These are phyloP conservation scores for Lentinula sp. DNA, from an alignment of 768 basidiomycete genomes.

Conservation along the genomic window DNA sequence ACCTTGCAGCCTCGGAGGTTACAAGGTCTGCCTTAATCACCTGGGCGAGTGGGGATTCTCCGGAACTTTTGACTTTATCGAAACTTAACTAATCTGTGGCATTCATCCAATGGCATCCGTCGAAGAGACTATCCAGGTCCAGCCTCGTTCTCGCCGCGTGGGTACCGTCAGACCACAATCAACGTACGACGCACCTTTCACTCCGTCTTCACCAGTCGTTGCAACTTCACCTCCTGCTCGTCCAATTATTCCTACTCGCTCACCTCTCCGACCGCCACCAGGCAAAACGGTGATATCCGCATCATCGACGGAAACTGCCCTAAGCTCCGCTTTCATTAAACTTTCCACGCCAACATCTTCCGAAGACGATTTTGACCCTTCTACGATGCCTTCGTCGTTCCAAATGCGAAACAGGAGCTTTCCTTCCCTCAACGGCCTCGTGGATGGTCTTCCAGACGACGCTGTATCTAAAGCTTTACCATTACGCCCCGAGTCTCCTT, in stretches of 20 bases:
- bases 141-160: conserved; percentile 44
- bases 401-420: conserved; percentile 18
- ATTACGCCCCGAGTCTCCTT: conserved; percentile 6
- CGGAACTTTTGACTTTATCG: background rate
- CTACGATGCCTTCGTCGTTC: conserved; percentile 12
- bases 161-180: conserved; percentile 26
- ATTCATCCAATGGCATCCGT: conserved; percentile 5
- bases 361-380: conserved; percentile 4
- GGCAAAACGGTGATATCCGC: conserved; percentile 1
- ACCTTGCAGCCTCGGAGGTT: background rate
- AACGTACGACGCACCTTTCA: conserved; percentile 24
- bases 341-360: conserved; percentile 6
- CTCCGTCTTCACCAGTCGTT: conserved; percentile 24
- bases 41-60: background rate
- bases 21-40: background rate
- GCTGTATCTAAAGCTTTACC: conserved; percentile 9
- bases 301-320: background rate
- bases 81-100: background rate
- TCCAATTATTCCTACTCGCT: conserved; percentile 16
- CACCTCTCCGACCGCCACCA: conserved; percentile 19
- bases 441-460: conserved; percentile 3
- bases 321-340: conserved; percentile 8
- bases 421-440: conserved; percentile 15
- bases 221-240: conserved; percentile 24
- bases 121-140: background rate